phyloP scores from a whole-genome alignment of 2,329 filamentous ascomycete genomes.

The Dothiorella sarmentorum region DNA sequence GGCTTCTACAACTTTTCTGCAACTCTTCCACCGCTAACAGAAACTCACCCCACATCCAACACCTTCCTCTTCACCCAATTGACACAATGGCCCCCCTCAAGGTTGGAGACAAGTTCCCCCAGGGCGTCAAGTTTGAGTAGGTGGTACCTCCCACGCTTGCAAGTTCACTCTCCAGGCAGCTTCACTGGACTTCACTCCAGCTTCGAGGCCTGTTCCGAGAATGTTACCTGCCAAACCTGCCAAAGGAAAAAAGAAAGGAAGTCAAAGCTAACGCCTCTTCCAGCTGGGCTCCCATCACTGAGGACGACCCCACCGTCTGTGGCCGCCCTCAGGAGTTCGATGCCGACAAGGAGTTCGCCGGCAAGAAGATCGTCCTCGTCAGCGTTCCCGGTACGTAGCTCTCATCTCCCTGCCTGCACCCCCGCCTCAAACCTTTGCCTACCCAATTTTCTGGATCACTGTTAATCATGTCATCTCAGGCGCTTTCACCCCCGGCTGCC shows the following conservation, averaged over 20 bases:
- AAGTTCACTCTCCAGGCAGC: not conserved
- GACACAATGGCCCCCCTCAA: constrained; percentile 63
- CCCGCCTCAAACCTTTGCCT: not conserved
- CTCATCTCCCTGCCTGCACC: not conserved
- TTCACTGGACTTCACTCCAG: not conserved
- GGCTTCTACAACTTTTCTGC: not conserved
- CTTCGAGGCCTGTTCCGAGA: too few relatives aligned
- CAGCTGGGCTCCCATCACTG: constrained; percentile 75
- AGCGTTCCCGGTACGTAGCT: constrained; percentile 57
- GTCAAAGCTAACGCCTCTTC: not conserved
- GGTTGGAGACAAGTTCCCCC: constrained; percentile 78
- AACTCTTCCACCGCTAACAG: not conserved
- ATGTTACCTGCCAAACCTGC: too few relatives aligned
- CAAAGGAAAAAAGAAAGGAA: too few relatives aligned
- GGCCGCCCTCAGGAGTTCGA: constrained; percentile 75
- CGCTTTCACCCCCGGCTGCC: constrained; percentile 86
- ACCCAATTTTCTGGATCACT: not conserved
- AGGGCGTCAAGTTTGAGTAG: constrained; percentile 72
- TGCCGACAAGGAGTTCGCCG: constrained; percentile 70
- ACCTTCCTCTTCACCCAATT: not conserved
- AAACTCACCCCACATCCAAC: not conserved
- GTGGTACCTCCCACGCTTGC: constrained; percentile 26
- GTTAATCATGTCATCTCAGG: constrained; percentile 40
- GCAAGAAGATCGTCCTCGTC: constrained; percentile 70
- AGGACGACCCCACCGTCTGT: constrained; percentile 69